Base-by-base conservation (phyloP, 768 basidiomycete species). In the Leccinum disarticulatum region DNA sequence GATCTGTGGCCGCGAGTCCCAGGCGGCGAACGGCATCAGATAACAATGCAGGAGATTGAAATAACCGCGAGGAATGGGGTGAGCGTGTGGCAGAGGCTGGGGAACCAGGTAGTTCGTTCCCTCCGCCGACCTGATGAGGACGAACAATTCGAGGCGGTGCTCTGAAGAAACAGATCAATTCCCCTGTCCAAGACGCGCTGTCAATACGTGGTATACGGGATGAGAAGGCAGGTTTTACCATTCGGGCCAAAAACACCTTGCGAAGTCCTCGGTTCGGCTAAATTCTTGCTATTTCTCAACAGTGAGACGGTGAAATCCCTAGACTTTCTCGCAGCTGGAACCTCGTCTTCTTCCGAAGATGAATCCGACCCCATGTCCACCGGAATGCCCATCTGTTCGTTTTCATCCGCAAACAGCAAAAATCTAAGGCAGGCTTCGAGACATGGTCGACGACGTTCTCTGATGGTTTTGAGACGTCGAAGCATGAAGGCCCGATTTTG, bases 241-340 rank as follows among this genome's bases (percentile, higher is more conserved):
- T 93, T 92, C 0, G 91, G 90, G 1, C 93, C 91, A 77, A 95
- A 96, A 0, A 87, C 83, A 2, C 91, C 94, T 67, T 95, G 93
- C 2, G 91, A 93, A 0, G 90, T 92, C 61, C 91, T 77, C 2
- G 93, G 88, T 71, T 94, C 92, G 0, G 90, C 87, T 6, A 93
- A 71, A 69, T 93, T 93, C 74, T 92, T 90, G 64, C 86, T 81
- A 53, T 80, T 84, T 53, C 86, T 78, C 61, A 89, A 65, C 2
- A 88, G 64, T 0, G 84, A 78, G 36, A 84, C 79, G 0, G 84
- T 80, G 11, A 79, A 67, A 31, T 85, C 86, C 61, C 81, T 80
- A 7, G 70, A 70, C 68, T 77, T 82, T 65, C 74, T 75, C 55
- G 59, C 64, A 52, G 61, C 68, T 4, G 64, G 62, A 5, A 72